Evolutionary conservation across 208 protist species (phyloP).

Genomic region (Trypanosoma cruzi): DNA sequence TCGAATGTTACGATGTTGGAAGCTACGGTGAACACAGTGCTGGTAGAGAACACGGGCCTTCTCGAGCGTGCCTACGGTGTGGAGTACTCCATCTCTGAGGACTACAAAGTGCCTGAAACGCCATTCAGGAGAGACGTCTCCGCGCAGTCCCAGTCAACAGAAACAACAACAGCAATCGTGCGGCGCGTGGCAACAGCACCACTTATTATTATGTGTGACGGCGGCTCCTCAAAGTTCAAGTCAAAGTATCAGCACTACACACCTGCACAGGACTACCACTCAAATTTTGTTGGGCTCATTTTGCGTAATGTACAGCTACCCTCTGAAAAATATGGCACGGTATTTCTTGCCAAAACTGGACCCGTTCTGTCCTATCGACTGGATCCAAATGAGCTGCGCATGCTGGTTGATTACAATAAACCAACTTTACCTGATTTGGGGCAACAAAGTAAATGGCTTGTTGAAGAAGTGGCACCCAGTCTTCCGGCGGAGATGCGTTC

Average conservation of each 20-base stretch:
- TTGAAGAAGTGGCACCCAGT: slow-evolving; percentile 77
- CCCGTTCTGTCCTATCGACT: slow-evolving; percentile 93
- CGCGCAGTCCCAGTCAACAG: slow-evolving; percentile 18
- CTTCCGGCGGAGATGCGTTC: slow-evolving; percentile 77
- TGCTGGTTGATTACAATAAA: slow-evolving; percentile 90
- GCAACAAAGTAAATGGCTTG: slow-evolving; percentile 83
- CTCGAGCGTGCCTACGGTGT: slow-evolving; percentile 83
- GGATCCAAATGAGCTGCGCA: slow-evolving; percentile 73
- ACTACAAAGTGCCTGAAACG: slow-evolving; percentile 54
- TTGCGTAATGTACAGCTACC: slow-evolving; percentile 75
- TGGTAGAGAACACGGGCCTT: slow-evolving; percentile 54
- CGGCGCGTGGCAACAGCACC: slow-evolving; percentile 65
- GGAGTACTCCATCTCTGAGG: slow-evolving; percentile 58
- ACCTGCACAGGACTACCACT: slow-evolving; percentile 79
- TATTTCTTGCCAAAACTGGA: slow-evolving; percentile 90
- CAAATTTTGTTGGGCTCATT: slow-evolving; percentile 90
- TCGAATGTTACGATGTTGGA: slow-evolving; percentile 86
- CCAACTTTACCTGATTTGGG: slow-evolving; percentile 63
- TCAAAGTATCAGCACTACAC: slow-evolving; percentile 82
- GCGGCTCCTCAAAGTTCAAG: slow-evolving; percentile 93
- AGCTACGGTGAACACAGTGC: slow-evolving; percentile 74
- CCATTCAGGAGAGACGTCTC: slow-evolving; percentile 54
- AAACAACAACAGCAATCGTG: slow-evolving; percentile 35
- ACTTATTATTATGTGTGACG: slow-evolving; percentile 94
- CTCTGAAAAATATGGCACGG: slow-evolving; percentile 84